Conservation (phyloP, 257 asterid genomes). For the Solanum paucissectum region DNA sequence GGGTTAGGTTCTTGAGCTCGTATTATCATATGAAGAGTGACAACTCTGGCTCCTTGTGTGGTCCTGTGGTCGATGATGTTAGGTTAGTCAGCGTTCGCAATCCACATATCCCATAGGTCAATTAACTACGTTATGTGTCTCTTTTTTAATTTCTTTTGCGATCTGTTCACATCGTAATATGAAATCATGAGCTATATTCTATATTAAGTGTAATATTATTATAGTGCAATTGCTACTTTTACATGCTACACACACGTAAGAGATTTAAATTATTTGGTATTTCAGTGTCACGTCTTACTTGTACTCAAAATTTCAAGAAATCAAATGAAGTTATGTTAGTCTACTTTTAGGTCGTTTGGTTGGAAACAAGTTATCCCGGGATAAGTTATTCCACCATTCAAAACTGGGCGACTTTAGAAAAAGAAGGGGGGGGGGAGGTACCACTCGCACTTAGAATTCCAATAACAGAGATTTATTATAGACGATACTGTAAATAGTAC, state of each 20-base stretch:
- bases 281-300: neutral
- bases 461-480: neutral
- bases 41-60: constrained; percentile 15
- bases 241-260: neutral
- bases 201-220: neutral
- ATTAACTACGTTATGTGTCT: neutral
- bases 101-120: neutral
- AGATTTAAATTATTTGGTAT: neutral
- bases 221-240: neutral
- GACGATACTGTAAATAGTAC: neutral
- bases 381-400: neutral
- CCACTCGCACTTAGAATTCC: neutral
- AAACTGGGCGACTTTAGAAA: neutral
- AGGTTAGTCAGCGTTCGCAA: constrained; percentile 5
- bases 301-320: neutral
- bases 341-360: too few relatives aligned
- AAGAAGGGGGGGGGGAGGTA: neutral
- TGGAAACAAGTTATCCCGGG: too few relatives aligned
- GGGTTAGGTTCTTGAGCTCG: constrained; percentile 14
- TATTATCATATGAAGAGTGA: constrained; percentile 21
- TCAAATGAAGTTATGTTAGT: neutral
- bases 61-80: constrained; percentile 15
- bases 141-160: neutral
- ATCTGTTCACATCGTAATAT: neutral
- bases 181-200: neutral